Evolutionary conservation across 371 early-diverging fungal genomes (phyloP).

Genomic region (Nematocida sp.): DNA sequence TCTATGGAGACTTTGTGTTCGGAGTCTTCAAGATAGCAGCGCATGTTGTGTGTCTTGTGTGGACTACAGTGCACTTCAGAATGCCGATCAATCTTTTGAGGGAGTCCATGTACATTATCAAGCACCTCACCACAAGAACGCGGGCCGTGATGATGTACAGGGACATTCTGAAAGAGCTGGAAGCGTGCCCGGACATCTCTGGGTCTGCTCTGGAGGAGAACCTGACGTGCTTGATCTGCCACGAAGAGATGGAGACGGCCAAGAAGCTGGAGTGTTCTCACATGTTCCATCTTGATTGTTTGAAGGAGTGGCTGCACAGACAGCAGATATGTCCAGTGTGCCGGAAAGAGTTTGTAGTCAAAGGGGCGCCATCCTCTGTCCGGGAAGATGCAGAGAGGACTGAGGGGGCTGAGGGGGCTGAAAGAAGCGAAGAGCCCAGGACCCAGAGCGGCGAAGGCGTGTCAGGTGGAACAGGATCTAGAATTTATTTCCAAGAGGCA

Average conservation of each 20-base stretch:
- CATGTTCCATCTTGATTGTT: constrained; percentile 87
- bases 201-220: constrained; percentile 1
- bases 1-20: constrained; percentile 54
- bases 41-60: constrained; percentile 53
- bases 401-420: too few species aligned
- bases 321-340: constrained; percentile 97
- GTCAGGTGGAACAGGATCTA: background rate
- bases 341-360: constrained; percentile 58
- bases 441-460: too few species aligned
- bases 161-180: constrained; percentile 47
- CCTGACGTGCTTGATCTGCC: constrained; percentile 61
- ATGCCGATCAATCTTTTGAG: constrained; percentile 58
- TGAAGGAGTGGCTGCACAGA: constrained; percentile 90
- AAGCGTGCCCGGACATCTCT: constrained; percentile 44
- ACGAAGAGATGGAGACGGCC: constrained; percentile 59
- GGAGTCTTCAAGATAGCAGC: constrained; percentile 34
- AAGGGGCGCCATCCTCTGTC: background rate
- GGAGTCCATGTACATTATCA: constrained; percentile 43
- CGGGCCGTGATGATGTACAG: constrained; percentile 41
- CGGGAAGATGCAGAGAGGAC: too few species aligned
- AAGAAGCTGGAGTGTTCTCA: constrained; percentile 91
- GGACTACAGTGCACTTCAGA: constrained; percentile 48
- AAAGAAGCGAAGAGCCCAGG: background rate
- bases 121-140: constrained; percentile 45
- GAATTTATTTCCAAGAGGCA: background rate